These are phyloP conservation scores for barrel medic (Medicago truncatula) DNA, from an alignment of 306 rosid genomes.

Conservation along the genomic window MtrunA17r5.0-ANR NC_053043.1:38909501-38910000, in stretches of 20 bases:
- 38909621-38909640: conserved; percentile 93
- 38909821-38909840: conserved; percentile 51
- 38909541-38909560: conserved; percentile 91
- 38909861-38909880: conserved; percentile 67
- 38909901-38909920: conserved; percentile 63
- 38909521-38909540: conserved; percentile 99
- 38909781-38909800: conserved; percentile 43
- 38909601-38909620: conserved; percentile 93
- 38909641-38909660: conserved; percentile 72
- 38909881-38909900: conserved; percentile 68
- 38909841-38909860: conserved; percentile 77
- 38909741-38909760: conserved; percentile 46
- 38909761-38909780: conserved; percentile 39
- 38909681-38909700: conserved; percentile 59
- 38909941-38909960: conserved; percentile 73
- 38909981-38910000: conserved; percentile 54
- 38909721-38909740: conserved; percentile 41
- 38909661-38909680: conserved; percentile 72
- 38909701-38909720: conserved; percentile 55
- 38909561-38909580: conserved; percentile 85
- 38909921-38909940: conserved; percentile 65
- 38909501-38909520: conserved; percentile 78
- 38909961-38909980: conserved; percentile 60
- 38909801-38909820: conserved; percentile 40
- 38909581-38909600: conserved; percentile 97